phyloP scores from a whole-genome alignment of 2,329 filamentous ascomycete genomes.

The Chaetomium sp. region DNA sequence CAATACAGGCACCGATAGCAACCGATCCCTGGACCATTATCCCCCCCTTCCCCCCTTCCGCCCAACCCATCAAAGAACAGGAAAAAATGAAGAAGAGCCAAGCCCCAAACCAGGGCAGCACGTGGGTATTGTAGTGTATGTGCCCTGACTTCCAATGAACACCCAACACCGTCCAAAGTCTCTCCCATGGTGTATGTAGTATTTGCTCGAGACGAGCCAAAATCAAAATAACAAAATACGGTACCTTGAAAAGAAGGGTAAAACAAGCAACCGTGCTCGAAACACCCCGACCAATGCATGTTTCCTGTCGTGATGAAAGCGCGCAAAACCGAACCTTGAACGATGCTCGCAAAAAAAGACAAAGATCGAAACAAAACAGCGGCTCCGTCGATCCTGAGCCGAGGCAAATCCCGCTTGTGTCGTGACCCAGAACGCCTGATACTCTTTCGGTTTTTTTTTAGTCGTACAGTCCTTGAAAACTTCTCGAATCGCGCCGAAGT shows the following conservation, averaged over 20 bases:
- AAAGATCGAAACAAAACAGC: constrained; percentile 8
- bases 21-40: no score
- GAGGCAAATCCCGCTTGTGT: constrained; percentile 4
- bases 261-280: constrained; percentile 10
- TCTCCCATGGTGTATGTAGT: no score
- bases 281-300: constrained; percentile 26
- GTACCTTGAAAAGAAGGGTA: constrained; percentile 1
- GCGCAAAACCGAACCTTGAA: constrained; percentile 4
- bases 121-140: no score
- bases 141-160: no score
- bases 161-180: no score
- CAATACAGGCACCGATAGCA: no score
- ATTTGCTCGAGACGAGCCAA: not conserved
- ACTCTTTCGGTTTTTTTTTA: constrained; percentile 8
- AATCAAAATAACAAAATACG: constrained; percentile 6
- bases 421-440: constrained; percentile 6
- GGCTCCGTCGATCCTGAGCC: constrained; percentile 3
- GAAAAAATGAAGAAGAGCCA: no score
- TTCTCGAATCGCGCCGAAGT: constrained; percentile 21
- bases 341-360: not conserved
- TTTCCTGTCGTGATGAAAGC: constrained; percentile 17
- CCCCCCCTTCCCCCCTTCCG: no score
- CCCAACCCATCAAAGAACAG: no score
- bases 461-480: constrained; percentile 23
- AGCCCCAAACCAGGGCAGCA: no score